Base-by-base conservation (phyloP, 257 asterid species). In the Asclepias syriaca region DNA sequence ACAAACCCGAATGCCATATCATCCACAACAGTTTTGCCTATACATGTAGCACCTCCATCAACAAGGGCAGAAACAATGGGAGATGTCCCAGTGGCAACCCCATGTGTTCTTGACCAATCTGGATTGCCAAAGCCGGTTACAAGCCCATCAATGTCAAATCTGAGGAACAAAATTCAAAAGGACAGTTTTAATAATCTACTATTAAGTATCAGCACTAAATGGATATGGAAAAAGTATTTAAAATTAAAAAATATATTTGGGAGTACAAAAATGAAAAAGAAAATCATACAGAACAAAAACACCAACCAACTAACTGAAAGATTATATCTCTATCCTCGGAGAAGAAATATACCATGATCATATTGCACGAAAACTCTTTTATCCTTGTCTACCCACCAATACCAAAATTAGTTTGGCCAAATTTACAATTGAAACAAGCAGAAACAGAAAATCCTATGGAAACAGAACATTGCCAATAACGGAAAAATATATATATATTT, bases 111-210 rank as follows among this genome's bases (percentile, higher is more conserved):
- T 21, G 81, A 69, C 99, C 99, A 95, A 83, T 92, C 98, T 72
- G 96, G 94, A 85, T 89, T 90, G 79, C 99, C 99, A 83, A 95
- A 90, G 54, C 99, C 96, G 71, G 98, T 85, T 50, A 87, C 89
- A 83, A 56, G 83, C 68, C 99, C 98, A 70, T 92, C 85, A 21
- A 95, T 77, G 75, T 92, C 77, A 84, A 88, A 90, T 74, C 99
- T 95, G 94, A 59, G 73, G 74, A 86, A 53, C 73, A 81, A 80
- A 68, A 83, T 56, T 71, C 45, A 49, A 58, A 67, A 64, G 40
- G 21, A 37, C 16, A 21, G 64, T 65, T 58, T 43, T 24, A 61
- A 3, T 16, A 12, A 50, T 27, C 4, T 12, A 34, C 21, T 16
- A 27, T 54, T 5, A 50, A 22, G 10, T 21, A 21, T 57, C 21